Conservation (phyloP, 768 basidiomycete genomes). For the Coprinellus micaceus region DNA sequence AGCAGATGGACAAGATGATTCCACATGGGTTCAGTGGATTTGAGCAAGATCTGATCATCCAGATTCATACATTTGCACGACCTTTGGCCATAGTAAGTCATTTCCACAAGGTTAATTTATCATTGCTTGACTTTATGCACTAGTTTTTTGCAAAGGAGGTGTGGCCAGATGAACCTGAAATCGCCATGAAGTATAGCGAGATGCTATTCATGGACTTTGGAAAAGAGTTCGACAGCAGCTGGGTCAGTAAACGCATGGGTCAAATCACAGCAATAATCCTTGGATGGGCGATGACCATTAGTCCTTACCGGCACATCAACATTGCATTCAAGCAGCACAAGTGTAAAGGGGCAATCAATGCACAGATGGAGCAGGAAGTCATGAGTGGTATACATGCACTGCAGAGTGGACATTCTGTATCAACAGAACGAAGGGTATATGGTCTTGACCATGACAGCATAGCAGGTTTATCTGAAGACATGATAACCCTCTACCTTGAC, state of each 20-base stretch:
- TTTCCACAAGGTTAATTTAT: too few species aligned
- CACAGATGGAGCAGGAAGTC: background rate
- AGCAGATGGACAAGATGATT: background rate
- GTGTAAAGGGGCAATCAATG: background rate
- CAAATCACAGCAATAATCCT: background rate
- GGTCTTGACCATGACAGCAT: background rate
- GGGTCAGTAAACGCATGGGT: background rate
- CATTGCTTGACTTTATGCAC: too few species aligned
- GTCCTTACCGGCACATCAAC: background rate
- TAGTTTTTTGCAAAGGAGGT: background rate
- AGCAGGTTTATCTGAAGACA: background rate
- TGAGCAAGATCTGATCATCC: background rate
- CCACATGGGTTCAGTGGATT: background rate
- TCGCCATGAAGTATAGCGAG: background rate
- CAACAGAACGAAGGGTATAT: background rate
- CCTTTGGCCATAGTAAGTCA: constrained; percentile 1
- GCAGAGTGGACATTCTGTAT: constrained; percentile 1
- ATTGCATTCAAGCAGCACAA: background rate
- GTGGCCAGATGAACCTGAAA: background rate
- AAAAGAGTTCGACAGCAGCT: background rate
- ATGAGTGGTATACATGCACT: background rate
- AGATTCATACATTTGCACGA: constrained; percentile 2
- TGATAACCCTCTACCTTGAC: background rate
- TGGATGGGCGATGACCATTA: background rate
- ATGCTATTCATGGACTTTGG: constrained; percentile 3